These are phyloP conservation scores for Salvia rosmarinus DNA, from an alignment of 257 asterid genomes.

Conservation along the genomic window DNA sequence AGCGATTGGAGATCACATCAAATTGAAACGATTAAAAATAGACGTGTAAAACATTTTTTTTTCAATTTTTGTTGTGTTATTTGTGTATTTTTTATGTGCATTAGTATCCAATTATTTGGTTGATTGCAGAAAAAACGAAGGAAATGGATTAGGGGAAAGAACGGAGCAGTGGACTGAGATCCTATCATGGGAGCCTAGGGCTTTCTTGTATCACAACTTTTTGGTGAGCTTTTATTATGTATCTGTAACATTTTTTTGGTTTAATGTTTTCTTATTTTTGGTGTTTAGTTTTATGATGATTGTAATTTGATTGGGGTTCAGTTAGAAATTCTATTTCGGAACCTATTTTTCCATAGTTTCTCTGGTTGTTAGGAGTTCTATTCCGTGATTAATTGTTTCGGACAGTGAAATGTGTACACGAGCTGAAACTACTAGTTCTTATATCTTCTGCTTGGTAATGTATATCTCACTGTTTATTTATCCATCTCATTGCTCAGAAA, in stretches of 20 bases:
- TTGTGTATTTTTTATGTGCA: not conserved
- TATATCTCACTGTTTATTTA: not conserved
- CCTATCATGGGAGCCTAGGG: constrained; percentile 91
- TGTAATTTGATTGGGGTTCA: constrained; percentile 22
- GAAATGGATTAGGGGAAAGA: constrained; percentile 60
- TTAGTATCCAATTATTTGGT: constrained; percentile 4
- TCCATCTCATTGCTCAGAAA: not conserved
- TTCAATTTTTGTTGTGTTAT: not conserved
- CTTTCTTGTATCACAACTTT: constrained; percentile 78
- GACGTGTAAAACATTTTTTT: constrained; percentile 42
- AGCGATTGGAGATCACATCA: constrained; percentile 49
- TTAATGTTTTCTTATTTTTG: not conserved
- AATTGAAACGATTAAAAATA: constrained; percentile 61
- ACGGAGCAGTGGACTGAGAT: constrained; percentile 80
- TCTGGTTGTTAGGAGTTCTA: not conserved
- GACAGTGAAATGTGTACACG: constrained; percentile 10
- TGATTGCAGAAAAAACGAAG: constrained; percentile 43
- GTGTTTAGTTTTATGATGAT: not conserved
- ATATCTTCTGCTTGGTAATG: not conserved
- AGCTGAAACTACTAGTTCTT: constrained; percentile 25
- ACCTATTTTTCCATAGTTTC: not conserved
- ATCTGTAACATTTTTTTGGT: not conserved
- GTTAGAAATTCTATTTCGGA: not conserved
- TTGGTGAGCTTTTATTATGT: constrained; percentile 58
- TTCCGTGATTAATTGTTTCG: not conserved